Evolutionary conservation across 352 stramenopile genomes (phyloP).

Genomic region (Thalassiosira mediterranea): DNA sequence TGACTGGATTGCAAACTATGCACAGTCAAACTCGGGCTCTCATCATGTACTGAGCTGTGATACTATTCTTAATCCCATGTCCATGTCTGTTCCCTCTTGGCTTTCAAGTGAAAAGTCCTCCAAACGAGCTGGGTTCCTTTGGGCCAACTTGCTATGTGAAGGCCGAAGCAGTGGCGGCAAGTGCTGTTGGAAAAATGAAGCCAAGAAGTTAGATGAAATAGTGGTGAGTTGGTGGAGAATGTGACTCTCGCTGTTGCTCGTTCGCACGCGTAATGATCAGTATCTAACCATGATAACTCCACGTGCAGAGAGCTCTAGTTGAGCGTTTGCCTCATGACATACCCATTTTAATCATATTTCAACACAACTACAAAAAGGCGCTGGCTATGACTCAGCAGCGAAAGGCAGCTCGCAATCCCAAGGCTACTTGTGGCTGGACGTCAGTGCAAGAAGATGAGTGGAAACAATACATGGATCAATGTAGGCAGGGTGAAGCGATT

Average conservation of each 20-base stretch:
- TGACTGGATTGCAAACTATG: slow-evolving; percentile 69
- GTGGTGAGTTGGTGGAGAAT: slow-evolving; percentile 37
- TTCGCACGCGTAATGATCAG: background rate
- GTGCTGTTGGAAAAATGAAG: slow-evolving; percentile 26
- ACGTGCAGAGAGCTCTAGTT: slow-evolving; percentile 29
- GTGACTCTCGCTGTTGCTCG: background rate
- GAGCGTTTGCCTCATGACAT: slow-evolving; percentile 36
- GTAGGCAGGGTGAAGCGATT: slow-evolving; percentile 54
- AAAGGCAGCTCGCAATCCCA: slow-evolving; percentile 51
- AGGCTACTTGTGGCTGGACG: slow-evolving; percentile 57
- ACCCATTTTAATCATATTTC: slow-evolving; percentile 69
- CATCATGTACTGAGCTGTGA: slow-evolving; percentile 72
- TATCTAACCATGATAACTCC: background rate
- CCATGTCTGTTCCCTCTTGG: slow-evolving; percentile 73
- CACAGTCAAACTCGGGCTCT: slow-evolving; percentile 50
- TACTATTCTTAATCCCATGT: slow-evolving; percentile 54
- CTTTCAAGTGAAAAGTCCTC: slow-evolving; percentile 43
- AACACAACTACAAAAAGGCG: slow-evolving; percentile 60
- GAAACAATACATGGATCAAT: slow-evolving; percentile 42
- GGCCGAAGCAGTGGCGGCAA: slow-evolving; percentile 3
- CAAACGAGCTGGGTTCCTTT: slow-evolving; percentile 65
- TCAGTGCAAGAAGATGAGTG: slow-evolving; percentile 56
- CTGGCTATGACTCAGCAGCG: slow-evolving; percentile 43
- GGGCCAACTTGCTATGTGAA: slow-evolving; percentile 60
- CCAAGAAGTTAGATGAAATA: slow-evolving; percentile 50